phyloP scores from a whole-genome alignment of 2,329 filamentous ascomycete species.

The Penicillium sp. region DNA sequence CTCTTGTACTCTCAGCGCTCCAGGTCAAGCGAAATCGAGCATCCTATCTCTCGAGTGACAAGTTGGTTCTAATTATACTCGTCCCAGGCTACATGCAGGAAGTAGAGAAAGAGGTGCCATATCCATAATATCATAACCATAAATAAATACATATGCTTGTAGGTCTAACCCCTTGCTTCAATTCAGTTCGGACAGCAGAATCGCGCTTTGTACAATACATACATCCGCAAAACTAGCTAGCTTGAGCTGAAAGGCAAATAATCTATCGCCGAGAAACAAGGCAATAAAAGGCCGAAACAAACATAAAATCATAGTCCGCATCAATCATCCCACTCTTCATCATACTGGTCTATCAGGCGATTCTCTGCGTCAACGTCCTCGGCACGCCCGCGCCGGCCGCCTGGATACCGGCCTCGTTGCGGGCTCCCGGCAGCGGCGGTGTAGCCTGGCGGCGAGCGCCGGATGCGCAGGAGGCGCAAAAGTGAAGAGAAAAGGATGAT shows the following conservation, averaged over 20 bases:
- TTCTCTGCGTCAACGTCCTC: slow-evolving; percentile 78
- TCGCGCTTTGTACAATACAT: neutral
- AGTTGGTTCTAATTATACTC: no score
- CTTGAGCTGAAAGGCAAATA: neutral
- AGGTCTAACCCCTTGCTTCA: neutral
- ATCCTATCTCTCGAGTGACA: no score
- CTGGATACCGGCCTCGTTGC: slow-evolving; percentile 37
- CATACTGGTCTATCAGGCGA: slow-evolving; percentile 89
- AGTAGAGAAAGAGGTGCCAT: neutral
- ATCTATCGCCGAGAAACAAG: neutral
- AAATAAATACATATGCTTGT: neutral
- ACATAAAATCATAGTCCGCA: neutral
- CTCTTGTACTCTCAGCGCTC: no score
- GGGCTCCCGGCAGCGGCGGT: slow-evolving; percentile 33
- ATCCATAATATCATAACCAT: neutral
- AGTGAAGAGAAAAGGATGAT: slow-evolving; percentile 53
- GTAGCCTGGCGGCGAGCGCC: slow-evolving; percentile 41
- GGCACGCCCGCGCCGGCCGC: slow-evolving; percentile 31
- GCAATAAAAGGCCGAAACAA: neutral
- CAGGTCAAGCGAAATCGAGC: no score
- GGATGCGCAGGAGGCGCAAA: slow-evolving; percentile 44
- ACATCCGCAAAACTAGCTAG: neutral
- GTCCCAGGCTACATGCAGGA: no score
- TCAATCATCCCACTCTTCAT: slow-evolving; percentile 92
- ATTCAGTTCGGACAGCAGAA: neutral